Conservation (phyloP, 176 grass and related monocot genomes). For the Raddia guianensis region DNA sequence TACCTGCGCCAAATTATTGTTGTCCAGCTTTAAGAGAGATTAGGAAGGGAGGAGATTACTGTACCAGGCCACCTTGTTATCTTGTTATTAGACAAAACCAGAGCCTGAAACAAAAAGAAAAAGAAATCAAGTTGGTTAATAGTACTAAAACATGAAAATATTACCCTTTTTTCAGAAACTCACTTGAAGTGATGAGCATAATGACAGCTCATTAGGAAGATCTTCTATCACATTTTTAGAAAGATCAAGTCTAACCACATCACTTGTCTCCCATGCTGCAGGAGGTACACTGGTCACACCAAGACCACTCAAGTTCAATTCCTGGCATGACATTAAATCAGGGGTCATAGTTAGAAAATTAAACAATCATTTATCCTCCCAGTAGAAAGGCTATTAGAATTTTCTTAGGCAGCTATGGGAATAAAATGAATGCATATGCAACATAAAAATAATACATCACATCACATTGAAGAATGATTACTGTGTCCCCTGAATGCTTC, state of each 20-base stretch:
- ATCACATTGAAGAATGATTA: neutral
- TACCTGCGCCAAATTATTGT: conserved; percentile 82
- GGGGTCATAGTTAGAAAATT: conserved; percentile 9
- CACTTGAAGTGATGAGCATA: conserved; percentile 82
- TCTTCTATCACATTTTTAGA: conserved; percentile 85
- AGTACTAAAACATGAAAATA: no score
- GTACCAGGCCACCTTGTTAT: conserved; percentile 77
- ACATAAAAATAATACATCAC: neutral
- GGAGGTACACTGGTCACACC: conserved; percentile 76
- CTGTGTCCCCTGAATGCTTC: neutral
- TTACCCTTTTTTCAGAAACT: conserved; percentile 8
- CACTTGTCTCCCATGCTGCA: conserved; percentile 78
- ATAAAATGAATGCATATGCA: neutral
- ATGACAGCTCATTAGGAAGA: conserved; percentile 73
- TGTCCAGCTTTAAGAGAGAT: conserved; percentile 75
- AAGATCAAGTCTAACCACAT: conserved; percentile 92
- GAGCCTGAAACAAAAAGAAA: no score
- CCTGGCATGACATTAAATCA: conserved; percentile 57
- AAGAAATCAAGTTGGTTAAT: no score
- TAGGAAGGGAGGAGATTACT: conserved; percentile 68
- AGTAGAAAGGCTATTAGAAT: neutral
- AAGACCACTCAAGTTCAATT: conserved; percentile 83
- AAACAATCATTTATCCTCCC: conserved; percentile 16
- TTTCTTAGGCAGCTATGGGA: neutral
- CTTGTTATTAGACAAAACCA: no score